Base-by-base conservation (phyloP, 208 protist genomes). In the Trypanosomatidae sp. region DNA sequence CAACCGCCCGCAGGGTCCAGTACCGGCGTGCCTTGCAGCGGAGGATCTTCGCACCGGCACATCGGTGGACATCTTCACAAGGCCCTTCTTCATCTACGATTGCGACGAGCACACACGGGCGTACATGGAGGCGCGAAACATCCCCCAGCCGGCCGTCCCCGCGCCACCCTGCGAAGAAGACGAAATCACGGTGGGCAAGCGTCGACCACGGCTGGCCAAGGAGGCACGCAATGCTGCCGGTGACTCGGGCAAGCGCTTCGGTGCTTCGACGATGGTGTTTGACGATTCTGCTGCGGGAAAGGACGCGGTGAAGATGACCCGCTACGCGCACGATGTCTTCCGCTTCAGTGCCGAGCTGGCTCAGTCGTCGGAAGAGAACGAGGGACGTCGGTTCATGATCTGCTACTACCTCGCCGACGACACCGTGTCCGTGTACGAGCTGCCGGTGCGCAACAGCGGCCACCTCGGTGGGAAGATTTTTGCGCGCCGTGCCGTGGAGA, bases 321-420 rank as follows among this genome's bases (percentile, higher is more conserved):
- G 91, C 28, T 93, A 90, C 75, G 84, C 88, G 12, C 86, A 97
- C 46, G 92, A 98, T 77, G 86, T 94, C 41, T 92, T 99, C 36
- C 95, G 94, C 67, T 98, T 98, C 79, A 73, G 81, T 17, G 95
- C 90, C 39, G 77, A 81, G 46, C 65, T 94, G 69, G 85, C 81
- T 56, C 77, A 91, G 12, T 84, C 84, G 12, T 70, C 65, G 30
- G 69, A 76, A 12, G 72, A 77, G n/a, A 92, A 98, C 80, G 79
- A 75, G 36, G 89, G 84, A 30, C 77, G 96, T 49, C 53, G 62
- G 25, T 98, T 98, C 72, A 79, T 98, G 46, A 70, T 98, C 30
- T 90, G 90, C 76, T 98, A 96, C 82, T 99, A 98, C 80, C 91
- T 99, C 3, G 90, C 93, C 15, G 98, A 99, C 75, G 97, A 98